Percentiles rank a stretch among this genome's conserved stretches.
Conservation (phyloP, 495 filamentous ascomycete genomes). For the Neurospora sp. region DNA sequence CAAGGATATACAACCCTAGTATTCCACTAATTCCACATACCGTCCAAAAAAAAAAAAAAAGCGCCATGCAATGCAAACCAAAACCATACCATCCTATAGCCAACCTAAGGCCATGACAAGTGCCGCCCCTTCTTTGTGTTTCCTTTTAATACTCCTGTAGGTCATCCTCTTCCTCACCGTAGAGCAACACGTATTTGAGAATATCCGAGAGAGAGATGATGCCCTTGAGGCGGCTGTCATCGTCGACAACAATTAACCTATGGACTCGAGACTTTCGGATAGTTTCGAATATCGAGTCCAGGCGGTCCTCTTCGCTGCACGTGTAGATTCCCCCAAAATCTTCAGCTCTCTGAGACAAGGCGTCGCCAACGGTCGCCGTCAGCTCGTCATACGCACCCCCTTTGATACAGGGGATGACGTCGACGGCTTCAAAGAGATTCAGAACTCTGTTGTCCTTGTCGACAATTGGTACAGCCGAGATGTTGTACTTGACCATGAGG, state of each 20-base stretch:
- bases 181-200: slow-evolving; percentile 84
- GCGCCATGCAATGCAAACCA: background rate
- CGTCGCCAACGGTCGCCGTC: slow-evolving; percentile 77
- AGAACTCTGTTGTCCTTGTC: slow-evolving; percentile 73
- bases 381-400: slow-evolving; percentile 88
- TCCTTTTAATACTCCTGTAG: slow-evolving; percentile 18
- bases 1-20: slow-evolving; percentile 22
- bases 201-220: slow-evolving; percentile 94
- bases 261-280: slow-evolving; percentile 92
- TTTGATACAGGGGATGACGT: slow-evolving; percentile 93
- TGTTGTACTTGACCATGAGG: slow-evolving; percentile 81
- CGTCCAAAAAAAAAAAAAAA: slow-evolving; percentile 8
- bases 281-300: slow-evolving; percentile 95
- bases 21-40: slow-evolving; percentile 18
- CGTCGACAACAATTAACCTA: slow-evolving; percentile 84
- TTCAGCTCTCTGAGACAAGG: slow-evolving; percentile 74
- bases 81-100: slow-evolving; percentile 3
- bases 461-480: slow-evolving; percentile 89
- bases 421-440: slow-evolving; percentile 96
- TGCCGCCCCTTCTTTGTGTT: background rate
- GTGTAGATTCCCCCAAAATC: slow-evolving; percentile 97
- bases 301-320: slow-evolving; percentile 78
- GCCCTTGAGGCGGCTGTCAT: slow-evolving; percentile 72
- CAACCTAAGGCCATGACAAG: background rate
- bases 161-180: slow-evolving; percentile 60